A percentile compares a stretch with the other conserved stretches of the same genome.
These are phyloP conservation scores for Noccaea bulbosa DNA, from an alignment of 345 rosid genomes.

Conservation along the genomic window DNA sequence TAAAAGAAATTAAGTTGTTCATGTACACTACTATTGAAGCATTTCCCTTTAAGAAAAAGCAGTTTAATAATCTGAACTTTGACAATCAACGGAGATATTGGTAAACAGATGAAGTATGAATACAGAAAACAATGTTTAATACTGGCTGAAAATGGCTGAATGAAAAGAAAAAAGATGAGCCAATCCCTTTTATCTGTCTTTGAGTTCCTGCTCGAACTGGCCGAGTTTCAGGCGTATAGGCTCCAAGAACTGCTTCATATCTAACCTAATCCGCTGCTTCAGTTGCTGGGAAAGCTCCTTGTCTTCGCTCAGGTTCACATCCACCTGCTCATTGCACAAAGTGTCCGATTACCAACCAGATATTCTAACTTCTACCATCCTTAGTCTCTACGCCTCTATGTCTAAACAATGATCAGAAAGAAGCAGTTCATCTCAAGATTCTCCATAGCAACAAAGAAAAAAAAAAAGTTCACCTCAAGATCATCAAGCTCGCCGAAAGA, in stretches of 20 bases:
- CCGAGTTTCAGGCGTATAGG: conserved; percentile 73
- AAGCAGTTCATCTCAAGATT: no score
- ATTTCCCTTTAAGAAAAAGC: neutral
- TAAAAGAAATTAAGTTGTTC: neutral
- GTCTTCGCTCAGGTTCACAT: conserved; percentile 62
- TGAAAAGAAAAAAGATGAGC: neutral
- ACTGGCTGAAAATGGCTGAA: neutral
- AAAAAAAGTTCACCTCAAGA: conserved; percentile 62
- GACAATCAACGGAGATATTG: neutral
- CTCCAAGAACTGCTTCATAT: conserved; percentile 68
- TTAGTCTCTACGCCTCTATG: neutral
- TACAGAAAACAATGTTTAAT: conserved; percentile 17
- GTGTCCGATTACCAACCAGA: conserved; percentile 15
- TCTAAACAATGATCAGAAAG: no score
- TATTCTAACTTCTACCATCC: neutral
- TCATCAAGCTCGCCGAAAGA: conserved; percentile 94
- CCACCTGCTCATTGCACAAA: conserved; percentile 49
- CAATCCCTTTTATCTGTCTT: conserved; percentile 55
- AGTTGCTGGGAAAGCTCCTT: conserved; percentile 63
- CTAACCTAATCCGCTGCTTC: conserved; percentile 53
- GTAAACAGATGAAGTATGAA: conserved; percentile 18
- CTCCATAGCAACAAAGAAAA: no score
- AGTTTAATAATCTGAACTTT: conserved; percentile 20
- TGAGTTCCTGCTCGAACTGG: conserved; percentile 85
- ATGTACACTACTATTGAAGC: neutral